Evolutionary conservation across 192 early-diverging fungal genomes (phyloP).

Genomic region (Umbelopsis vinacea): DNA sequence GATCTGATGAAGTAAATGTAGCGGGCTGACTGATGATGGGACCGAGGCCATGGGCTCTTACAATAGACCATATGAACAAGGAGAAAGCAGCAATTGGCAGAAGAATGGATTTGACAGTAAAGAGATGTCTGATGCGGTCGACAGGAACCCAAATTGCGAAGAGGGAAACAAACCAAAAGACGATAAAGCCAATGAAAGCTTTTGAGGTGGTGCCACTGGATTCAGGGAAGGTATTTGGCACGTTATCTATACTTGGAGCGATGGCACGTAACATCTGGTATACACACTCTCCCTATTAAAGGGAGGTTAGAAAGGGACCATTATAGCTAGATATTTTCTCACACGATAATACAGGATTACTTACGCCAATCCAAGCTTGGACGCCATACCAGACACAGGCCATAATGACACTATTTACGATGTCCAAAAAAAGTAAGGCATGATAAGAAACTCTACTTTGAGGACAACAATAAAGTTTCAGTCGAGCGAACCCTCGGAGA

Average conservation of each 20-base stretch:
- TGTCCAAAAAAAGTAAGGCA: neutral
- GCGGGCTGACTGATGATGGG: constrained; percentile 25
- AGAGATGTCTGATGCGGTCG: constrained; percentile 29
- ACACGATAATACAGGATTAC: neutral
- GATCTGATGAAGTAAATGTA: constrained; percentile 22
- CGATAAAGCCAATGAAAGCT: constrained; percentile 25
- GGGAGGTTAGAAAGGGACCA: neutral
- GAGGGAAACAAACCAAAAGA: constrained; percentile 20
- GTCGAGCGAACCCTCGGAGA: neutral
- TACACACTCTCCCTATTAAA: constrained; percentile 18
- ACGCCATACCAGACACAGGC: constrained; percentile 31
- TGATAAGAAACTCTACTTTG: constrained; percentile 5
- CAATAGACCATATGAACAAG: constrained; percentile 34
- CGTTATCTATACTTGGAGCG: constrained; percentile 24
- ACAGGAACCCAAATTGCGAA: constrained; percentile 20
- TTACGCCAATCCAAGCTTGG: constrained; percentile 32
- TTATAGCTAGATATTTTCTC: neutral
- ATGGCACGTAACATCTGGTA: constrained; percentile 30
- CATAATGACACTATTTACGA: neutral
- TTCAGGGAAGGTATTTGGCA: constrained; percentile 16
- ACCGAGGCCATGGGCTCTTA: constrained; percentile 23
- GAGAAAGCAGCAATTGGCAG: constrained; percentile 27
- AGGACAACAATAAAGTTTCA: neutral
- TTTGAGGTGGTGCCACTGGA: constrained; percentile 3
- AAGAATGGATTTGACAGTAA: constrained; percentile 25